Base-by-base conservation (phyloP, 1,139 yeast genomes). In the Yamadazyma buinensis region DNA sequence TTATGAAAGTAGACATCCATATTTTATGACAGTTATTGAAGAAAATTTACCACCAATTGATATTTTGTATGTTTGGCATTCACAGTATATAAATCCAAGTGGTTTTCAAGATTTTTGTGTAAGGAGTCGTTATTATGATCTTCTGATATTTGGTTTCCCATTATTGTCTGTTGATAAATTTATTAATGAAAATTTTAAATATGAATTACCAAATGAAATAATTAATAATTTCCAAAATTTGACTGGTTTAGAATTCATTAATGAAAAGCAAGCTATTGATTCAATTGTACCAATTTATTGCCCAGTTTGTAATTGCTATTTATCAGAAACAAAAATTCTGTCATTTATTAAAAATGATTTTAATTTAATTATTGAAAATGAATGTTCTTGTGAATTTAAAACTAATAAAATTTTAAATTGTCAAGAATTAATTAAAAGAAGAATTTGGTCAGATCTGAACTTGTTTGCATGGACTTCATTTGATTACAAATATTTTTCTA, bases 61-160 rank as follows among this genome's bases (percentile, higher is more conserved):
- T 38, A 52, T 66, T 5, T 34, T 65, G 7, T 52, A 66, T 61
- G 65, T 66, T 1, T 67, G 72, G 72, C 71, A 67, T 42, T 41
- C 51, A 24, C 51, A 50, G 30, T 29, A 43, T 14, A 35, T 46
- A 28, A 40, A 48, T 29, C 48, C 55, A 3, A 43, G 44, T 19
- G 41, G 57, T 0, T 56, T 46, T 26, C 21, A 21, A 12, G 13
- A 26, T 11, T 23, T 21, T 12, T 26, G 26, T 13, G n/a, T 5
- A 10, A 51, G 66, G 19, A 50, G 52, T 35, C 44, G 52, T 13
- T 48, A 54, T 30, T 28, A 40, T 14, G 36, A 43, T 34, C 49
- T 64, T 38, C 51, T 55, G 32, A 38, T 39, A 14, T 0, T 49
- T 61, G 33, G 69, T 68, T 5, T 51, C 14, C 37, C 37, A 10